These are phyloP conservation scores for Globisporangium abappressorium DNA, from an alignment of 352 stramenopile genomes.

Conservation along the genomic window DNA sequence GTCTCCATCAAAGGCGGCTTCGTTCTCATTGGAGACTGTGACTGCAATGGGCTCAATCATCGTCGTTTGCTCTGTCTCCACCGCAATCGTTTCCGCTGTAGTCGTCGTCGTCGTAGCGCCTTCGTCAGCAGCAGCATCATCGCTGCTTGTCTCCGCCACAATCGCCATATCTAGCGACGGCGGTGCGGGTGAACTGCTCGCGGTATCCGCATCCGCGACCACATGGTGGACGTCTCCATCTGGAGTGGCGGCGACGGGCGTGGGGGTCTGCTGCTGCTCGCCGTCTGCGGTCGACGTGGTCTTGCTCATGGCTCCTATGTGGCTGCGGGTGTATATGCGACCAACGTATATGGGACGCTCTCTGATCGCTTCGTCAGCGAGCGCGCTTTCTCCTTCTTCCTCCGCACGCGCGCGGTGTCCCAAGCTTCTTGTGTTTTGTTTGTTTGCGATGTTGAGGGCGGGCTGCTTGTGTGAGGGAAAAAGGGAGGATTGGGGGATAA, in stretches of 20 bases:
- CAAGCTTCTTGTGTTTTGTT: neutral
- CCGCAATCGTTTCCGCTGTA: neutral
- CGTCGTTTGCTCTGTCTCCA: neutral
- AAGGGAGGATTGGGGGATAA: neutral
- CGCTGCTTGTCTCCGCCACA: neutral
- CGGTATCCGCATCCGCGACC: neutral
- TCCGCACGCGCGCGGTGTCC: neutral
- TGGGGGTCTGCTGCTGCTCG: neutral
- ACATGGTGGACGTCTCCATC: neutral
- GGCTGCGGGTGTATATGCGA: neutral
- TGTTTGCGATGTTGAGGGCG: neutral
- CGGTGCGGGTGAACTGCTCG: neutral
- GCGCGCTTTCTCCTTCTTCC: neutral
- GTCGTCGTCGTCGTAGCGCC: neutral
- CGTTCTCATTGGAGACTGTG: constrained; percentile 4
- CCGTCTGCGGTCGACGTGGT: neutral
- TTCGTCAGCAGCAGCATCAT: no score
- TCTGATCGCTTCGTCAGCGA: neutral
- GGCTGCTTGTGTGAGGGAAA: neutral
- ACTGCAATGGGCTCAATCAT: neutral
- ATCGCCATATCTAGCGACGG: constrained; percentile 6
- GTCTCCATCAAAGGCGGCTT: neutral
- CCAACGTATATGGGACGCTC: neutral
- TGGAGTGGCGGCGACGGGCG: neutral
- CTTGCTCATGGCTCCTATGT: constrained; percentile 2